A percentile compares a stretch with the other conserved stretches of the same genome.
Conservation (phyloP, 192 early-diverging fungal species). For the Rhizophagus clarus region DNA sequence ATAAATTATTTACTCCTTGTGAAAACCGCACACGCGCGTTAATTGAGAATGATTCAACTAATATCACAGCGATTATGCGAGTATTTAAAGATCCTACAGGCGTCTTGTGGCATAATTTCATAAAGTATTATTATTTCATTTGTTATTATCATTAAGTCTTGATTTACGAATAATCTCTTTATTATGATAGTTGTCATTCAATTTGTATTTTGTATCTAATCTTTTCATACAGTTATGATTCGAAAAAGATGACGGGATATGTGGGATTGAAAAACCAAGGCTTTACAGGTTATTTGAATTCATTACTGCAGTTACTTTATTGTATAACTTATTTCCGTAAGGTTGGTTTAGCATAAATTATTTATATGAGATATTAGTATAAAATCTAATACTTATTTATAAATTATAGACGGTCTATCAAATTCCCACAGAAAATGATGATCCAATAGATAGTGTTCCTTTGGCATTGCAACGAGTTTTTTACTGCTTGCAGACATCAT, state of each 20-base stretch:
- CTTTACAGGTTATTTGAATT: constrained; percentile 99
- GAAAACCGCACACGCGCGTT: constrained; percentile 55
- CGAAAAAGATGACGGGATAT: constrained; percentile 86
- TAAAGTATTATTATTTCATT: constrained; percentile 56
- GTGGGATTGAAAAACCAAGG: constrained; percentile 97
- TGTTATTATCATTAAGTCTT: constrained; percentile 24
- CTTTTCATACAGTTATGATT: constrained; percentile 71
- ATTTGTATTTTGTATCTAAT: constrained; percentile 22
- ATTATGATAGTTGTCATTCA: constrained; percentile 1
- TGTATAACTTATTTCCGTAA: constrained; percentile 94
- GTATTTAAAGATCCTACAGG: constrained; percentile 87
- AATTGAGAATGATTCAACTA: constrained; percentile 66
- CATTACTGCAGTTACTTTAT: constrained; percentile 92
- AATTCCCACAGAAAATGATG: constrained; percentile 90
- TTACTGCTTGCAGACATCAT: constrained; percentile 79
- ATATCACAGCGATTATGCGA: constrained; percentile 73
- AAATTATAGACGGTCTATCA: constrained; percentile 71
- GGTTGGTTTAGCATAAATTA: neutral
- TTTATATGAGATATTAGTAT: neutral
- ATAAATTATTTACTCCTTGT: constrained; percentile 41
- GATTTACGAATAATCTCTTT: constrained; percentile 7
- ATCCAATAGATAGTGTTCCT: constrained; percentile 82
- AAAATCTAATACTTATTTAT: neutral
- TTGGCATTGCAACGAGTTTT: constrained; percentile 95
- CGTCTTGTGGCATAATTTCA: constrained; percentile 94